Evolutionary conservation across 148 eudicot genomes (phyloP), one percentile per base, ranked within the genome.

Genomic region (Vaccinium myrtillus): DNA sequence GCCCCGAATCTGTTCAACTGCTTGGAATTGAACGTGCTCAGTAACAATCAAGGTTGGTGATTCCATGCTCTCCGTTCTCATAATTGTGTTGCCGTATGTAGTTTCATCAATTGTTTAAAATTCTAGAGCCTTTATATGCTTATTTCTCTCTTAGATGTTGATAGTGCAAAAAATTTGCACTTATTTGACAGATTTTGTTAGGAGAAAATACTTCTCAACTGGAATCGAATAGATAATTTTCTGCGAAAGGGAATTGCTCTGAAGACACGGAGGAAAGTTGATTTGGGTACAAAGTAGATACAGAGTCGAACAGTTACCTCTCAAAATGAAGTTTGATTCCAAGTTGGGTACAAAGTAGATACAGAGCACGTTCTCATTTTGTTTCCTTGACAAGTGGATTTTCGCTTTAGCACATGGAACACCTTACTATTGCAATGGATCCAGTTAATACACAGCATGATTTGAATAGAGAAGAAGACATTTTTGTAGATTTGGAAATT

Each of bases 1-100:
- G 96, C 79, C 97, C 97, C 39, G 90, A 88, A 90, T 94, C 95
- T 71, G 87, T 93, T 36, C 87, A 87, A 83, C 93, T 89, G 89
- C 91, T 94, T 78, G 93, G 95, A 70, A 85, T 95, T 65, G 69
- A 85, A 86, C 75, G 84, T 53, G 75, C 82, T 78, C 83, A 84
- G 85, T 55, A 48, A 43, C 80, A 50, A 50, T 18, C 49, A 56
- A 90, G 91, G 92, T 90, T 77, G 83, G 86, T 83, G 81, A 69
- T 76, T 12, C 10, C 25, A 3, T 43, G 54, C 39, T 15, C 30
- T 73, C n/a, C 4, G 5, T 18, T 27, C 19, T 69, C 79, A 7
- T 39, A 43, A 81, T 15, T 21, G 9, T 49, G 8, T 81, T 39
- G 65, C 49, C n/a, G 6, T 16, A 9, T 56, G 32, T 46, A 25